Evolutionary conservation across 352 stramenopile species (phyloP).

Genomic region (Phytophthora quininea): DNA sequence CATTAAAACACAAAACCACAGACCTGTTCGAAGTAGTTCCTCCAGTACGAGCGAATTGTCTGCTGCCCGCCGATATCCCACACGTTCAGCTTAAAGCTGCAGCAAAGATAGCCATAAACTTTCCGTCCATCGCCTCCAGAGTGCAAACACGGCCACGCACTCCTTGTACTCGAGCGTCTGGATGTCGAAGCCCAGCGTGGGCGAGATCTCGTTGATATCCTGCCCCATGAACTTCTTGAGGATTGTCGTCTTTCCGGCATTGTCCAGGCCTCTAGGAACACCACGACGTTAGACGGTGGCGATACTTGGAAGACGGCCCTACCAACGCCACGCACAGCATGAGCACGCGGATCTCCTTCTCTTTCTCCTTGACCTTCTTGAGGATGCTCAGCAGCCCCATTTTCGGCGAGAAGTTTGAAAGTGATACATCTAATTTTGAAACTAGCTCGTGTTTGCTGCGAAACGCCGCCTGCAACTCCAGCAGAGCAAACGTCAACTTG

Average conservation of each 20-base stretch:
- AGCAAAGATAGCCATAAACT: not conserved
- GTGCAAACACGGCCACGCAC: conserved; percentile 28
- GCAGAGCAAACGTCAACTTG: not conserved
- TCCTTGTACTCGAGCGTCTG: conserved; percentile 97
- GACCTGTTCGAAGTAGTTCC: conserved; percentile 99
- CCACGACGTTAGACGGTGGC: conserved; percentile 13
- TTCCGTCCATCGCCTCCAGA: not conserved
- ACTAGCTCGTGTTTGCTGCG: not conserved
- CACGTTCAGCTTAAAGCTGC: conserved; percentile 97
- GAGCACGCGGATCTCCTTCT: conserved; percentile 98
- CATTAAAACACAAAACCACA: not conserved
- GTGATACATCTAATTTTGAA: too few species aligned
- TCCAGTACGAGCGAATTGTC: conserved; percentile 99
- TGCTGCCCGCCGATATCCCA: conserved; percentile 99
- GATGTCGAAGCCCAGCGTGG: conserved; percentile 99
- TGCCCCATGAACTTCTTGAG: conserved; percentile 98
- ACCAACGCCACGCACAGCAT: conserved; percentile 85
- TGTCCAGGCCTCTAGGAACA: conserved; percentile 95
- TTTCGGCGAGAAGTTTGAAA: not conserved
- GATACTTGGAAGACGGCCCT: not conserved
- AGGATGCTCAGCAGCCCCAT: conserved; percentile 95
- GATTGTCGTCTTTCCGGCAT: conserved; percentile 99
- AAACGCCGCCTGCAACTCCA: conserved; percentile 21
- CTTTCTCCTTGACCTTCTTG: conserved; percentile 99
- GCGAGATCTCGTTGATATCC: conserved; percentile 96